Evolutionary conservation across 2,329 filamentous ascomycete genomes (phyloP).

Genomic region (Aspergillus sergii): DNA sequence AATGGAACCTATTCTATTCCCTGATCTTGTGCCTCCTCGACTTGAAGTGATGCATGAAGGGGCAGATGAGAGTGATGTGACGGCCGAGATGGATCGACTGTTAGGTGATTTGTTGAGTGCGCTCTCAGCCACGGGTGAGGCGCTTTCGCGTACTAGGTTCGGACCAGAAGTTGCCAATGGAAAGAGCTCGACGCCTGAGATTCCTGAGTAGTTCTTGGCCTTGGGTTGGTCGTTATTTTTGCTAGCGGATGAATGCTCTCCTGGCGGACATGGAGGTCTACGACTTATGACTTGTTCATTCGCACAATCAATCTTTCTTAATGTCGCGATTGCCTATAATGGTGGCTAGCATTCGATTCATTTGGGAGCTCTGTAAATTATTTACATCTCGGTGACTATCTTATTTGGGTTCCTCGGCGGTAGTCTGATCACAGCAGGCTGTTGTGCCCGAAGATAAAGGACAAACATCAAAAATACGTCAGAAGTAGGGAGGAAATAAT

Average conservation of each 20-base stretch:
- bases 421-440: not conserved
- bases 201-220: conserved; percentile 13
- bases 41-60: conserved; percentile 41
- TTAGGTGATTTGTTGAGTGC: conserved; percentile 44
- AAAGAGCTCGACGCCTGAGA: conserved; percentile 17
- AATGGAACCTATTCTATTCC: conserved; percentile 36
- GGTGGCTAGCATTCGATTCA: not conserved
- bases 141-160: conserved; percentile 23
- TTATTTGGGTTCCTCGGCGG: not conserved
- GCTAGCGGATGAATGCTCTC: not conserved
- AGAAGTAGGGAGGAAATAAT: not conserved
- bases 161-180: conserved; percentile 18
- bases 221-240: not conserved
- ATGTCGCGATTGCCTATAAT: not conserved
- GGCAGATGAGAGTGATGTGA: conserved; percentile 39
- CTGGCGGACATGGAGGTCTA: not conserved
- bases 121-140: conserved; percentile 40
- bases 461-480: not conserved
- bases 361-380: not conserved
- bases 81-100: conserved; percentile 44
- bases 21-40: conserved; percentile 41
- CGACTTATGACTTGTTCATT: not conserved
- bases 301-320: not conserved
- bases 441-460: not conserved
- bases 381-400: not conserved